Percentiles rank a stretch among this genome's conserved stretches.
phyloP scores from a whole-genome alignment of 108 stramenopile genomes.

The Nitzschia sp. region DNA sequence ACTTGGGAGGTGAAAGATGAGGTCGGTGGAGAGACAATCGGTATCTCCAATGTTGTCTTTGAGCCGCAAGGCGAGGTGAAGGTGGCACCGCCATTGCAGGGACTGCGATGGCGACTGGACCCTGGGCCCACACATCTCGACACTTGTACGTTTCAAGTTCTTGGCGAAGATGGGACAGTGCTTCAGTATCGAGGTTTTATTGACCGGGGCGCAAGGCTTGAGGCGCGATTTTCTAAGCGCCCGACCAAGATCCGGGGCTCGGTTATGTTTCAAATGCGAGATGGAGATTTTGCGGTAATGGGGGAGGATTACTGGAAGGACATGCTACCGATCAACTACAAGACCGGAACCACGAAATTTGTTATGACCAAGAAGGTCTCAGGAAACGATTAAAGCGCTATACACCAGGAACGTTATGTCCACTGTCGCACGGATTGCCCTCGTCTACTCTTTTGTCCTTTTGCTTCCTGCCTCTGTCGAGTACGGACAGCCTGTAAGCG shows the following conservation, averaged over 20 bases:
- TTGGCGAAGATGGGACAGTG: constrained; percentile 72
- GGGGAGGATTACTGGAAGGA: constrained; percentile 75
- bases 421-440: constrained; percentile 8
- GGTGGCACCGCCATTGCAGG: constrained; percentile 72
- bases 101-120: constrained; percentile 84
- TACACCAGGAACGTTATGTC: neutral
- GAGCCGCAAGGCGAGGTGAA: constrained; percentile 61
- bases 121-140: constrained; percentile 92
- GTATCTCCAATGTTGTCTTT: constrained; percentile 62
- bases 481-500: constrained; percentile 41
- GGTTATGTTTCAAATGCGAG: constrained; percentile 84
- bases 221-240: constrained; percentile 79
- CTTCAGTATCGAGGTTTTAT: constrained; percentile 87
- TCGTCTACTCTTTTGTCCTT: neutral
- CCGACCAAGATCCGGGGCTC: constrained; percentile 72
- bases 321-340: constrained; percentile 81
- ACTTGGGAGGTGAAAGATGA: constrained; percentile 81
- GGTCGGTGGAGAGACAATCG: constrained; percentile 78
- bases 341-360: constrained; percentile 79
- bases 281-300: constrained; percentile 44
- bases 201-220: constrained; percentile 84
- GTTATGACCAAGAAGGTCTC: constrained; percentile 63
- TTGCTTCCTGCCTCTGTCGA: neutral
- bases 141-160: constrained; percentile 87
- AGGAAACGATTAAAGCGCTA: neutral